A percentile compares a stretch with the other conserved stretches of the same genome.
Conservation (phyloP, 2,329 filamentous ascomycete species). For the Colletotrichum cereale region DNA sequence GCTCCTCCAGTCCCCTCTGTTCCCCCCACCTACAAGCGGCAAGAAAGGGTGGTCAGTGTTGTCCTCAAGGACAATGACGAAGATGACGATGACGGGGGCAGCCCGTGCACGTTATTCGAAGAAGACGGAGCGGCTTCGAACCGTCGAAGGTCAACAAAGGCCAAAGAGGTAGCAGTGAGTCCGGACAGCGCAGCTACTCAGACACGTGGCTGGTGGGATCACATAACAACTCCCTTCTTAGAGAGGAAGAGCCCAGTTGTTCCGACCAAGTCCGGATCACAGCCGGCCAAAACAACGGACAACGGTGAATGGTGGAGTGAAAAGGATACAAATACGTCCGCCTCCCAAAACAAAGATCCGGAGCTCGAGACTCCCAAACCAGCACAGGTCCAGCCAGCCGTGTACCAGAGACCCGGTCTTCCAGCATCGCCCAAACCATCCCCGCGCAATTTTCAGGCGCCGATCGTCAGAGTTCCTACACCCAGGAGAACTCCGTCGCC, state of each 20-base stretch:
- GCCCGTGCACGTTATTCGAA: conserved; percentile 77
- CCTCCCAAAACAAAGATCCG: not conserved
- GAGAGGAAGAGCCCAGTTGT: conserved; percentile 51
- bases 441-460: conserved; percentile 42
- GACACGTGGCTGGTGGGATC: conserved; percentile 82
- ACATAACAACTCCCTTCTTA: conserved; percentile 78
- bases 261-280: conserved; percentile 37
- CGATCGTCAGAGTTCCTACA: conserved; percentile 53
- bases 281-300: conserved; percentile 45
- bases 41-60: conserved; percentile 47
- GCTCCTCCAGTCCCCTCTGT: conserved; percentile 73
- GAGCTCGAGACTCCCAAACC: conserved; percentile 7
- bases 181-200: conserved; percentile 66
- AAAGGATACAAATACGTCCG: conserved; percentile 33
- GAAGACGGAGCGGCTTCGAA: conserved; percentile 68
- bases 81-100: conserved; percentile 65
- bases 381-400: conserved; percentile 13
- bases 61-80: conserved; percentile 55
- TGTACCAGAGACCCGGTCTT: conserved; percentile 30
- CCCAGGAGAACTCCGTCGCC: conserved; percentile 52
- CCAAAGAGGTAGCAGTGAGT: conserved; percentile 53
- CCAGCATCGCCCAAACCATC: conserved; percentile 41
- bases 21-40: conserved; percentile 58
- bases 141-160: conserved; percentile 54
- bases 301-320: conserved; percentile 55